Percentiles rank a stretch among this genome's conserved stretches.
phyloP scores from a whole-genome alignment of 805 yeast species.

The Metschnikowia lachancei region DNA sequence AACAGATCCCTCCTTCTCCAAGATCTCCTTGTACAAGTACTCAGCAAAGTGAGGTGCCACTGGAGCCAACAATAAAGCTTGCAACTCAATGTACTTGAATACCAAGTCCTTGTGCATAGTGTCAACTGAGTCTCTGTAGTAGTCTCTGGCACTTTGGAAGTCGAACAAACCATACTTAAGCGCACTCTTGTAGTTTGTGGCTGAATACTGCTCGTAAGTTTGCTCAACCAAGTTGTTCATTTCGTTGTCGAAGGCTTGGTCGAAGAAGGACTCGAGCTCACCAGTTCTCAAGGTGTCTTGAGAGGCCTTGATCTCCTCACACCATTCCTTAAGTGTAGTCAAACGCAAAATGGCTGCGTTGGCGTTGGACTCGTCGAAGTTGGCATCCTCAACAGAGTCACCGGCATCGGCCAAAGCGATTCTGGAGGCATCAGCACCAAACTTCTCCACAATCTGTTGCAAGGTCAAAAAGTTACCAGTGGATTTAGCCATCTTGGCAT shows the following conservation, averaged over 20 bases:
- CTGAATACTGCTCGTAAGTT: conserved; percentile 65
- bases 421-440: conserved; percentile 97
- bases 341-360: conserved; percentile 96
- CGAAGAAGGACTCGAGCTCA: conserved; percentile 62
- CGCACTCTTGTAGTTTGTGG: conserved; percentile 82
- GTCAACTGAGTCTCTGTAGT: conserved; percentile 76
- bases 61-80: conserved; percentile 82
- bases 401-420: conserved; percentile 98
- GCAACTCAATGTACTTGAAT: conserved; percentile 78
- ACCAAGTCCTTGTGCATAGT: conserved; percentile 84
- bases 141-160: conserved; percentile 92
- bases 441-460: conserved; percentile 78
- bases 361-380: conserved; percentile 93
- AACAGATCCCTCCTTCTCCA: conserved; percentile 62
- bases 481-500: conserved; percentile 96
- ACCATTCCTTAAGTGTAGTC: conserved; percentile 92
- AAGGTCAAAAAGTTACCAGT: conserved; percentile 96
- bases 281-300: conserved; percentile 50
- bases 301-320: conserved; percentile 66
- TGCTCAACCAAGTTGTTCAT: conserved; percentile 78
- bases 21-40: conserved; percentile 78
- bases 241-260: conserved; percentile 88
- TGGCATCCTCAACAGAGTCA: conserved; percentile 95
- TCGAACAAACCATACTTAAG: conserved; percentile 90
- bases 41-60: conserved; percentile 96